These are phyloP conservation scores for Coniochaeta sp. DNA, from an alignment of 2,329 filamentous ascomycete genomes.

Conservation along the genomic window DNA sequence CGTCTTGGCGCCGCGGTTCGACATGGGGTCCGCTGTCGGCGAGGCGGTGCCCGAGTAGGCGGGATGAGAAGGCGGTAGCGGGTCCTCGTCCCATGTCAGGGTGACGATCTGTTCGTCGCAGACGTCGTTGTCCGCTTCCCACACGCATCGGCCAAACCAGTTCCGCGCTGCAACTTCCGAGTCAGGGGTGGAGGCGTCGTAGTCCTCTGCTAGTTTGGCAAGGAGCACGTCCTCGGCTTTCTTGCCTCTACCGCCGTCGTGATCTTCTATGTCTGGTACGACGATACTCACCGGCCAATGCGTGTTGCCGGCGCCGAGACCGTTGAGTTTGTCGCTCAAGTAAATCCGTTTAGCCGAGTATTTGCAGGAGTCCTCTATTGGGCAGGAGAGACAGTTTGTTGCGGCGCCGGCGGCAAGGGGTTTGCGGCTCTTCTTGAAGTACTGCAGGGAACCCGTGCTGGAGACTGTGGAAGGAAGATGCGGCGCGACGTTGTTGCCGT, in stretches of 20 bases:
- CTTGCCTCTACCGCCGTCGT: conserved; percentile 35
- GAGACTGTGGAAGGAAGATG: conserved; percentile 72
- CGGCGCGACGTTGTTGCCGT: conserved; percentile 30
- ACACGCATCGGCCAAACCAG: conserved; percentile 95
- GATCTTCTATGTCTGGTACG: conserved; percentile 85
- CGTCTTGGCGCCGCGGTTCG: conserved; percentile 64
- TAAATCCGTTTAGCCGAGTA: conserved; percentile 86
- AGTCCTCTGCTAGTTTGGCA: conserved; percentile 39
- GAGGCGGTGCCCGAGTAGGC: conserved; percentile 10
- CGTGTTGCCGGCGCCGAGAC: conserved; percentile 57
- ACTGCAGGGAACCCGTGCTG: conserved; percentile 68
- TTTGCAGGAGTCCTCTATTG: conserved; percentile 65
- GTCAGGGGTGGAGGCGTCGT: conserved; percentile 34
- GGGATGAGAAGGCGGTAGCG: conserved; percentile 17
- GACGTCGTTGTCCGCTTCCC: conserved; percentile 86
- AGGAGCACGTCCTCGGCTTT: conserved; percentile 37
- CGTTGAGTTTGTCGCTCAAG: conserved; percentile 52
- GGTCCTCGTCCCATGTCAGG: conserved; percentile 76
- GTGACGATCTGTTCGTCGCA: conserved; percentile 89
- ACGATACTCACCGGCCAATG: conserved; percentile 84
- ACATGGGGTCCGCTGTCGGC: conserved; percentile 15
- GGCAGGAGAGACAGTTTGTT: conserved; percentile 82
- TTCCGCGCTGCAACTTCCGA: conserved; percentile 43
- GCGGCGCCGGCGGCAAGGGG: conserved; percentile 64
- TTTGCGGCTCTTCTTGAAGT: conserved; percentile 71